Evolutionary conservation across 1,284 basidiomycete species (phyloP), one percentile per base, ranked within the genome.

Genomic region (Mycosarcoma mackinlayi): DNA sequence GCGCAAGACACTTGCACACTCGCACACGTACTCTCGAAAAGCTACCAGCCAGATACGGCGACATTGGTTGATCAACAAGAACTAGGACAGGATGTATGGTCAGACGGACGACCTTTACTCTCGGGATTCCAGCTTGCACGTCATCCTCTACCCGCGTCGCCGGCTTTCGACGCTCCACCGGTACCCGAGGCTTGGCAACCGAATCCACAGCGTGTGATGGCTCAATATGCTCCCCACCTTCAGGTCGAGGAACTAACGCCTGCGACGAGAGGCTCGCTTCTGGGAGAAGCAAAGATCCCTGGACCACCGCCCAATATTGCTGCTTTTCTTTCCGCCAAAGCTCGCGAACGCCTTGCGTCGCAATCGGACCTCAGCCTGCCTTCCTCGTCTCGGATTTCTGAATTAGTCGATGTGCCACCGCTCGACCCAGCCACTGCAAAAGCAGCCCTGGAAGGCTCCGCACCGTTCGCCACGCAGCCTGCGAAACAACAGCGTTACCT

Each of bases 311-410:
- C 88, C 0, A 95, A 93, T 0, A 88, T 98, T 3, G 94, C 94
- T 77, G 93, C 97, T 45, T 98, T 90, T 82, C 89, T 98, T 79
- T 94, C 93, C 0, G 88, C 90, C 67, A 94, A 94, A 80, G 92
- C 94, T 73, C 87, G 88, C 49, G 93, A 95, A 61, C 89, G 93
- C 3, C 86, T 98, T 3, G 88, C 91, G 61, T 86, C 87, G 10
- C 86, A 91, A 24, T 85, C 88, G 13, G 82, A 34, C 14, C 85
- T 25, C 70, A 63, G 21, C 28, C 39, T 33, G 9, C 63, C 41
- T n/a, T 37, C 50, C 6, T 21, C 13, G 30, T 70, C 81, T 31
- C 3, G 21, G 14, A 23, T 24, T 24, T n/a, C 30, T 14, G 39
- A 44, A 9, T 24, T 24, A 13, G 76, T 89, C 8, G 84, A 83